These are phyloP conservation scores for Globisporangium barbulae DNA, from an alignment of 352 stramenopile species.

Conservation along the genomic window DNA sequence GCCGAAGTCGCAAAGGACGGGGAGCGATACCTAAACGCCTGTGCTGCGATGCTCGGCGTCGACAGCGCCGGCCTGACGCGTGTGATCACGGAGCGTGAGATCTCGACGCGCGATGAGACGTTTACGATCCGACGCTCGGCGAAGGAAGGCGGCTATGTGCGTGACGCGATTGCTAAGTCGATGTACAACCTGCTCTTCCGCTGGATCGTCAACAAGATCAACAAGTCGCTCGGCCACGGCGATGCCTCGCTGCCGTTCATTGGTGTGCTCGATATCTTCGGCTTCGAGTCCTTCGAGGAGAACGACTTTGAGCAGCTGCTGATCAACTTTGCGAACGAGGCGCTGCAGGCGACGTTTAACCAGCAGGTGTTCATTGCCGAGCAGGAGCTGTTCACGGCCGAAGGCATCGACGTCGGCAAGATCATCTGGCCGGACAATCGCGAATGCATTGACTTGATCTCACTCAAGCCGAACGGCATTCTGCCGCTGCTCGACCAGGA, in stretches of 20 bases:
- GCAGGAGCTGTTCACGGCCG: conserved; percentile 70
- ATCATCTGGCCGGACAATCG: conserved; percentile 83
- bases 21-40: conserved; percentile 50
- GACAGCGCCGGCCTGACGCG: conserved; percentile 54
- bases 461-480: conserved; percentile 77
- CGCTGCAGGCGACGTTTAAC: conserved; percentile 87
- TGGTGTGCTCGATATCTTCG: conserved; percentile 97
- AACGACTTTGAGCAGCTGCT: conserved; percentile 92
- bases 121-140: conserved; percentile 79
- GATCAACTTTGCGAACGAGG: conserved; percentile 91
- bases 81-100: conserved; percentile 80
- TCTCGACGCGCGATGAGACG: conserved; percentile 73
- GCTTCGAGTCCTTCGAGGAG: conserved; percentile 95
- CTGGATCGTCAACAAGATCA: conserved; percentile 81
- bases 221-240: conserved; percentile 78
- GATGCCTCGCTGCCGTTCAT: conserved; percentile 82
- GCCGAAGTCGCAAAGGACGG: conserved; percentile 60
- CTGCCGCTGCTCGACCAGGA: conserved; percentile 78
- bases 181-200: conserved; percentile 91
- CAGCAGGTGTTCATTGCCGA: conserved; percentile 88
- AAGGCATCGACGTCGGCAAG: conserved; percentile 84
- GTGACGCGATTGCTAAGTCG: conserved; percentile 92
- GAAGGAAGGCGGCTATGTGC: conserved; percentile 79
- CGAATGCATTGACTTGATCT: conserved; percentile 85
- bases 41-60: conserved; percentile 68